Conservation (phyloP, 2,329 filamentous ascomycete genomes). For the Atkinsonella texensis region DNA sequence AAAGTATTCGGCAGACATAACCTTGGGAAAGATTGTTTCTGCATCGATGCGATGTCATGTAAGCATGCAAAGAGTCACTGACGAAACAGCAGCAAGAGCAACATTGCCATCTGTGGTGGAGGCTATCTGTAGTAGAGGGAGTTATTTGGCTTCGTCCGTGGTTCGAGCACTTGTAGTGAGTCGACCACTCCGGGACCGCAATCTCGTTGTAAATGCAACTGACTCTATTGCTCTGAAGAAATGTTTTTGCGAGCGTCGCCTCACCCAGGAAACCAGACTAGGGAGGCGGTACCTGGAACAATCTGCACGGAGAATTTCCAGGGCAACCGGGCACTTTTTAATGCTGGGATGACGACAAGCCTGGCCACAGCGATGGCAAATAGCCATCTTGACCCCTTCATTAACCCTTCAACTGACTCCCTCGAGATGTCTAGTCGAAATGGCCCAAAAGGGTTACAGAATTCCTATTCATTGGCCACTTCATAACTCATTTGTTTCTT, state of each 20-base stretch:
- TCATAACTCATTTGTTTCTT: neutral
- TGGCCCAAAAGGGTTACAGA: neutral
- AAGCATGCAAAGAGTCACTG: too few species aligned
- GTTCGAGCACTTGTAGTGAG: too few species aligned
- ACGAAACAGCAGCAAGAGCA: too few species aligned
- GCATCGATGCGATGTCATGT: too few species aligned
- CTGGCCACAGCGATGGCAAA: neutral
- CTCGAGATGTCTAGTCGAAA: neutral
- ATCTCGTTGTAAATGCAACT: conserved; percentile 4
- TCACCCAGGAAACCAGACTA: conserved; percentile 1
- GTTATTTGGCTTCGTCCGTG: neutral
- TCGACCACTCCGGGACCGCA: too few species aligned
- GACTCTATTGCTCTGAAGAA: neutral
- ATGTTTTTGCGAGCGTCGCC: neutral
- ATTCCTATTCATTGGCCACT: neutral
- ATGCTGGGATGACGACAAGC: too few species aligned
- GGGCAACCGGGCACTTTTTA: too few species aligned
- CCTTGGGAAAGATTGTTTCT: too few species aligned
- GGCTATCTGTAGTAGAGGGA: neutral
- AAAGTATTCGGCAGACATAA: too few species aligned
- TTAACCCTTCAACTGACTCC: neutral
- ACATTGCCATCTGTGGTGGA: neutral
- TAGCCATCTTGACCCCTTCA: neutral
- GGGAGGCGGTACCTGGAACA: conserved; percentile 1
- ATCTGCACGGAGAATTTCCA: neutral